These are phyloP conservation scores for Begonia masoniana DNA, from an alignment of 306 rosid species.

Conservation along the genomic window DNA sequence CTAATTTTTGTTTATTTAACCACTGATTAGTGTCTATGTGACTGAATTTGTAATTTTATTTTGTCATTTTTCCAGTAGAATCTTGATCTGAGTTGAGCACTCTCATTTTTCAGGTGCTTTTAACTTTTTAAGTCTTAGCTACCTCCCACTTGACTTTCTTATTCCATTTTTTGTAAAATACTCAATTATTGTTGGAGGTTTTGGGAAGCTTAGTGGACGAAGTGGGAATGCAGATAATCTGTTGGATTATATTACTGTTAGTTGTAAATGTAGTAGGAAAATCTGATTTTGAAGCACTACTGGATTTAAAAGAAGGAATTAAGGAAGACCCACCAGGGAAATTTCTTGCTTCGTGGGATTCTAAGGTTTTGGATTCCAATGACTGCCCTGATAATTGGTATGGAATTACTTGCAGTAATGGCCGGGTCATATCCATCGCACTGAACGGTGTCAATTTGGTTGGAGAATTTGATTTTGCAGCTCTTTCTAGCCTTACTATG, in stretches of 20 bases:
- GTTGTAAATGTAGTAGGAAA: slow-evolving; percentile 34
- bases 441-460: slow-evolving; percentile 46
- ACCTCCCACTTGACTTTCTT: not conserved
- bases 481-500: slow-evolving; percentile 42
- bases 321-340: slow-evolving; percentile 41
- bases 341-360: slow-evolving; percentile 55
- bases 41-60: too few relatives aligned
- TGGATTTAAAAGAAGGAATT: slow-evolving; percentile 56
- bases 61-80: not conserved
- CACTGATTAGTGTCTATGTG: too few relatives aligned
- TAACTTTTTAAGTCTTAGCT: not conserved
- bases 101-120: not conserved
- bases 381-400: slow-evolving; percentile 66
- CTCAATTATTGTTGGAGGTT: slow-evolving; percentile 5
- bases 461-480: slow-evolving; percentile 46
- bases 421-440: slow-evolving; percentile 42
- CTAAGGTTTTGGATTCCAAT: slow-evolving; percentile 45
- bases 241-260: slow-evolving; percentile 30
- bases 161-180: slow-evolving; percentile 4
- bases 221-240: slow-evolving; percentile 54
- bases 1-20: too few relatives aligned
- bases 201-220: slow-evolving; percentile 20
- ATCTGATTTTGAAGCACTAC: slow-evolving; percentile 50
- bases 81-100: not conserved
- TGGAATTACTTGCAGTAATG: slow-evolving; percentile 44